phyloP scores from a whole-genome alignment of 495 filamentous ascomycete genomes.

The Daldinia grandis region DNA sequence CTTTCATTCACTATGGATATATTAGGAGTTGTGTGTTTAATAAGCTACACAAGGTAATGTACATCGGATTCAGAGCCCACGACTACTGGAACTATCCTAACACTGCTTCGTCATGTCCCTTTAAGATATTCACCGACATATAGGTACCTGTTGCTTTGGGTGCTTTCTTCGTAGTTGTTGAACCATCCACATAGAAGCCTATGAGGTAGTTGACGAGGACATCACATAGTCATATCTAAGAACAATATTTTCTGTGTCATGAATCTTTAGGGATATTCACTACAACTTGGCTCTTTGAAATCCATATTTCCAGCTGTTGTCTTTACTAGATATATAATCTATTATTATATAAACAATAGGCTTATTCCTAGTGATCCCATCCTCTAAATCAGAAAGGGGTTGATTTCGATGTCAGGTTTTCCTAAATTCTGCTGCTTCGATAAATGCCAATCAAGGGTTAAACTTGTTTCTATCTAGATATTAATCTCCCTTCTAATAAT shows the following conservation, averaged over 20 bases:
- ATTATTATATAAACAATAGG: too few relatives aligned
- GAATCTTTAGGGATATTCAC: neutral
- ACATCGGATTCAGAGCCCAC: too few relatives aligned
- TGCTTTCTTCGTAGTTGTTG: neutral
- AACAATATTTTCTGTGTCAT: neutral
- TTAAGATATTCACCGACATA: too few relatives aligned
- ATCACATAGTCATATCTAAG: neutral
- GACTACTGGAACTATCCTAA: too few relatives aligned
- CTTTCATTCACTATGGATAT: too few relatives aligned
- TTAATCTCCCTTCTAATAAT: neutral
- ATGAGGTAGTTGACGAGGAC: neutral
- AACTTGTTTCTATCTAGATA: neutral
- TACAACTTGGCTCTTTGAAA: neutral
- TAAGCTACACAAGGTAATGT: too few relatives aligned
- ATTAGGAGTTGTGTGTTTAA: too few relatives aligned
- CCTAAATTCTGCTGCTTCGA: neutral
- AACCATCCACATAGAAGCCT: neutral
- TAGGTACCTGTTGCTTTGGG: too few relatives aligned
- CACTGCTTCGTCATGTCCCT: too few relatives aligned
- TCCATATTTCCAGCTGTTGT: too few relatives aligned
- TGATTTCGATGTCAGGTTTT: neutral
- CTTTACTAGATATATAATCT: too few relatives aligned
- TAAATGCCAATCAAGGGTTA: too few relatives aligned
- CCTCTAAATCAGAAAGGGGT: neutral
- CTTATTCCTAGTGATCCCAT: neutral